These are phyloP conservation scores for Dovyalis caffra DNA, from an alignment of 345 rosid species.

Conservation along the genomic window DNA sequence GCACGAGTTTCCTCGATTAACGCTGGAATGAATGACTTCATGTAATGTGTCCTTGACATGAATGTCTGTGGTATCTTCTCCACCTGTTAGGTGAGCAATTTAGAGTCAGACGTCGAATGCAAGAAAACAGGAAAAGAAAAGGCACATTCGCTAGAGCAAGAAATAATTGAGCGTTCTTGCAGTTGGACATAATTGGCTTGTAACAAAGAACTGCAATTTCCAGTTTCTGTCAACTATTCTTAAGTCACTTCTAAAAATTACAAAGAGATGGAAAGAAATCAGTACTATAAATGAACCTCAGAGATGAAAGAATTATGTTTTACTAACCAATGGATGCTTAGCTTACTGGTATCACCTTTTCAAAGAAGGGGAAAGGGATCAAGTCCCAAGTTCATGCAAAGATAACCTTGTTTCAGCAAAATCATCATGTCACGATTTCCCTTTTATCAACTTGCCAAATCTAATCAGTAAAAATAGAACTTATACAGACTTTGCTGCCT, in stretches of 20 bases:
- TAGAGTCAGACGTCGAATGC: no score
- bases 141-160: neutral
- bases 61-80: neutral
- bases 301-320: neutral
- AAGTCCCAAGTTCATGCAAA: no score
- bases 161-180: neutral
- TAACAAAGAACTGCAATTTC: neutral
- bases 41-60: neutral
- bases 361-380: no score
- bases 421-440: no score
- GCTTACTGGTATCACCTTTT: no score
- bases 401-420: no score
- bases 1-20: neutral
- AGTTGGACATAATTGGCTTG: neutral
- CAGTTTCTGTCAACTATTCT: neutral
- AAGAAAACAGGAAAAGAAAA: neutral
- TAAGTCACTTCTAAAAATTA: neutral
- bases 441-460: neutral
- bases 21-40: neutral
- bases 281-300: neutral
- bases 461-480: neutral
- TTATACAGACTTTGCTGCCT: neutral
- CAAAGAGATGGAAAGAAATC: neutral
- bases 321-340: neutral
- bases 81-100: neutral